Percentiles rank a stretch among this genome's conserved stretches.
phyloP scores from a whole-genome alignment of 495 filamentous ascomycete species.

The Friedmanniomyces simplex region DNA sequence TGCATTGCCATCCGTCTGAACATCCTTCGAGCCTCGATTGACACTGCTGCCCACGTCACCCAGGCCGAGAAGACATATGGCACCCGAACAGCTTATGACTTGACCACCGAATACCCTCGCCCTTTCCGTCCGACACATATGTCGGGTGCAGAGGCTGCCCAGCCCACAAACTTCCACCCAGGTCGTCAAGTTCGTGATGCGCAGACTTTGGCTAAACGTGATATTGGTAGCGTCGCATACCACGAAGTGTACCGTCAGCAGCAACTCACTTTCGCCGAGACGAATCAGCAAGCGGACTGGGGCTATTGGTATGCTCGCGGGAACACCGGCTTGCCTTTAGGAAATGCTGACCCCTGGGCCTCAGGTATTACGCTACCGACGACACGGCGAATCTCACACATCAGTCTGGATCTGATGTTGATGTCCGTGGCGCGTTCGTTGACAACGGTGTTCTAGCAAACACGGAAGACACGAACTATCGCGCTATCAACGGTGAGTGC shows the following conservation, averaged over 20 bases:
- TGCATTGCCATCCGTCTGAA: not conserved
- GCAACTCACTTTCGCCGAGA: constrained; percentile 61
- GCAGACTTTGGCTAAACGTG: not conserved
- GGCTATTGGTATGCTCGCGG: constrained; percentile 45
- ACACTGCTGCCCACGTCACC: not conserved
- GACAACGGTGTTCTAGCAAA: constrained; percentile 38
- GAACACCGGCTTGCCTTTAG: not conserved
- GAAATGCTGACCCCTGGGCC: not conserved
- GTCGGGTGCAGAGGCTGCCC: not conserved
- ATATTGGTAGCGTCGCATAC: constrained; percentile 36
- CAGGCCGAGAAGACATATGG: not conserved
- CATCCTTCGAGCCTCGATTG: not conserved
- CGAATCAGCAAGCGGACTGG: constrained; percentile 72
- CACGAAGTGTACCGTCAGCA: constrained; percentile 51
- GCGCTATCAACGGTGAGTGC: constrained; percentile 36
- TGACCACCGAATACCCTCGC: not conserved
- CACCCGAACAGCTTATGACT: constrained; percentile 1
- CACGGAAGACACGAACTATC: constrained; percentile 40
- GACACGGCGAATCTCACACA: constrained; percentile 31
- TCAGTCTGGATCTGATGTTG: constrained; percentile 40
- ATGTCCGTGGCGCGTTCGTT: constrained; percentile 41
- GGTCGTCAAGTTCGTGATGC: not conserved
- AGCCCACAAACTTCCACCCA: not conserved
- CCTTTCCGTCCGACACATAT: not conserved
- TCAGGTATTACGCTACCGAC: constrained; percentile 46